phyloP scores from a whole-genome alignment of 106 monocot species.

The Posidonia australis region DNA sequence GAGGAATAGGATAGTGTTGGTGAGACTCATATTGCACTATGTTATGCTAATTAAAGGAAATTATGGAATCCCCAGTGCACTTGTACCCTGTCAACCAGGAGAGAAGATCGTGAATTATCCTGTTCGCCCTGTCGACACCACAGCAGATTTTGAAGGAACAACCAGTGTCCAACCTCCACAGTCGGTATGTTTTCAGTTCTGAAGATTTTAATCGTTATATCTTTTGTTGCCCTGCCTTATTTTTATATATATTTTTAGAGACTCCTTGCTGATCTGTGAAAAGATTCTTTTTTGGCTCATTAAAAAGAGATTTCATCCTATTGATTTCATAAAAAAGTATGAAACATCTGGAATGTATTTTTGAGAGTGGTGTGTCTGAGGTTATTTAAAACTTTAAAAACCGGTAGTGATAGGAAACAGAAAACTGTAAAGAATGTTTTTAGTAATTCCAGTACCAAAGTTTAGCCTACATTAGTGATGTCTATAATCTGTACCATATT shows the following conservation, averaged over 20 bases:
- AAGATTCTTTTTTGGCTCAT: too few relatives aligned
- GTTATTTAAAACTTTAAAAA: too few relatives aligned
- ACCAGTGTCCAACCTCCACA: slow-evolving; percentile 73
- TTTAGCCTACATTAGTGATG: too few relatives aligned
- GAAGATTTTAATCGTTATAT: background rate
- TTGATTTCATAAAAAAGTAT: too few relatives aligned
- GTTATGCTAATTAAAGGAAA: background rate
- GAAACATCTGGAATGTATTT: too few relatives aligned
- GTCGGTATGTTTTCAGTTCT: slow-evolving; percentile 29
- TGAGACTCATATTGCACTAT: background rate
- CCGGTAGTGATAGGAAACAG: too few relatives aligned
- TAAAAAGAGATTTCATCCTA: too few relatives aligned
- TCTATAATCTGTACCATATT: too few relatives aligned
- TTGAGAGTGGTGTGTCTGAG: too few relatives aligned
- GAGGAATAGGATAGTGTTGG: background rate
- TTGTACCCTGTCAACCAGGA: slow-evolving; percentile 68
- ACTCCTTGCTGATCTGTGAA: background rate
- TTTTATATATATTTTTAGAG: background rate
- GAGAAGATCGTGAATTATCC: slow-evolving; percentile 81
- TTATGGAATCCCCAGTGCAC: slow-evolving; percentile 37
- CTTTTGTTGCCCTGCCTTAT: background rate
- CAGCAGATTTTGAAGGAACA: slow-evolving; percentile 94
- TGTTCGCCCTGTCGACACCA: slow-evolving; percentile 81
- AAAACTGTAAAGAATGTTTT: too few relatives aligned
- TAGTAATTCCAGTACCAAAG: too few relatives aligned